Evolutionary conservation across 1,284 basidiomycete genomes (phyloP).

Genomic region (Testicularia cyperi): DNA sequence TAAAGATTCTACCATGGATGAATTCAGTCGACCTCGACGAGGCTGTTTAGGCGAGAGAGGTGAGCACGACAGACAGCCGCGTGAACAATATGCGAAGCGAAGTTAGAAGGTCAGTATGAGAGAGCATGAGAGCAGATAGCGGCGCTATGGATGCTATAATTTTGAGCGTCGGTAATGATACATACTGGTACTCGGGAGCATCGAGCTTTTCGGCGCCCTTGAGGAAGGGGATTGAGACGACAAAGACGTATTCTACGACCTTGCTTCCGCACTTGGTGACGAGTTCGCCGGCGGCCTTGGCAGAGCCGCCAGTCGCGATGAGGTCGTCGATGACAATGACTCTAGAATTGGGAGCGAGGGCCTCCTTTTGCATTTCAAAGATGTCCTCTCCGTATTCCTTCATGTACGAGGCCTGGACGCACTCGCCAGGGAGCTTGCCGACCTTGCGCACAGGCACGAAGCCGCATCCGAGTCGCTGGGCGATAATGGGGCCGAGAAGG

Average conservation of each 20-base stretch:
- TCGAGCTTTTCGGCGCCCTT: slow-evolving; percentile 77
- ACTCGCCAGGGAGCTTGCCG: slow-evolving; percentile 89
- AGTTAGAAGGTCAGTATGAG: no score
- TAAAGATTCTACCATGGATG: background rate
- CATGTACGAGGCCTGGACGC: slow-evolving; percentile 75
- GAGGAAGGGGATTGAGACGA: slow-evolving; percentile 83
- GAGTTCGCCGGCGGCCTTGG: slow-evolving; percentile 88
- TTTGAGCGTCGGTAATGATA: no score
- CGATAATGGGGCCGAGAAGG: slow-evolving; percentile 88
- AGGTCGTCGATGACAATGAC: slow-evolving; percentile 93
- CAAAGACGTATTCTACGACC: slow-evolving; percentile 89
- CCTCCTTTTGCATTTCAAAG: slow-evolving; percentile 91
- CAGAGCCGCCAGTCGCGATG: slow-evolving; percentile 95
- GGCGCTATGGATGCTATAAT: no score
- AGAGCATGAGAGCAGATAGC: no score
- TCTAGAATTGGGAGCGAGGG: slow-evolving; percentile 76
- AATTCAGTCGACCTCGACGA: slow-evolving; percentile 38
- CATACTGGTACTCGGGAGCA: slow-evolving; percentile 70
- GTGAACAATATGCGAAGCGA: no score
- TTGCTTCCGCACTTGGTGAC: slow-evolving; percentile 79
- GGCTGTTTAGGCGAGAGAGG: slow-evolving; percentile 6
- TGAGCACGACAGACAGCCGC: background rate
- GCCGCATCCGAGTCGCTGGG: slow-evolving; percentile 83
- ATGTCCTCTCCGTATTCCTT: slow-evolving; percentile 98
- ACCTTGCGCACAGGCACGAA: slow-evolving; percentile 95